Conservation (phyloP, 768 basidiomycete species). For the Amylocystis lapponica region DNA sequence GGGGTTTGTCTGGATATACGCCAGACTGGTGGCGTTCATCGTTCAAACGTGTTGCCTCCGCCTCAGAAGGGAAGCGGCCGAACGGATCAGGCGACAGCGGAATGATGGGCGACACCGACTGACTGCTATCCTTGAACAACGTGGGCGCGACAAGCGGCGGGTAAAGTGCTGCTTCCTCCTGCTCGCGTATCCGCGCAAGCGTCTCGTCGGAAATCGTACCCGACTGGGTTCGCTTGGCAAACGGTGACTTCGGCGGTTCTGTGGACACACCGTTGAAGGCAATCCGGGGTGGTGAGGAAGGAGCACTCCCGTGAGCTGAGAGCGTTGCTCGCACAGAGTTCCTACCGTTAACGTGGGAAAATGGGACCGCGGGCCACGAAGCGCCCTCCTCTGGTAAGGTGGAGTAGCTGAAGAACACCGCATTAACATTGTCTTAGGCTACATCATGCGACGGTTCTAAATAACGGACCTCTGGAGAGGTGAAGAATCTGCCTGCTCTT, state of each 20-base stretch:
- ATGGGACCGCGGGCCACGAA: slow-evolving; percentile 42
- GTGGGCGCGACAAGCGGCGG: slow-evolving; percentile 31
- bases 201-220: slow-evolving; percentile 39
- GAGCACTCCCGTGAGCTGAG: slow-evolving; percentile 26
- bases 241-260: slow-evolving; percentile 43
- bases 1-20: background rate
- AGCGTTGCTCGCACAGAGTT: background rate
- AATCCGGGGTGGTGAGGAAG: slow-evolving; percentile 52
- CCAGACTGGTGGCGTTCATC: slow-evolving; percentile 11
- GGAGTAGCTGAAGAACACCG: slow-evolving; percentile 8
- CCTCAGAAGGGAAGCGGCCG: slow-evolving; percentile 56
- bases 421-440: too few species aligned
- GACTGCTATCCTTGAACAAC: slow-evolving; percentile 11
- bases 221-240: slow-evolving; percentile 23
- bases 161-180: slow-evolving; percentile 46
- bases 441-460: slow-evolving; percentile 5
- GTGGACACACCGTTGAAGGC: slow-evolving; percentile 68
- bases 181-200: slow-evolving; percentile 36
- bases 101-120: slow-evolving; percentile 53
- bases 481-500: too few species aligned
- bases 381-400: slow-evolving; percentile 8
- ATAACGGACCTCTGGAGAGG: slow-evolving; percentile 7
- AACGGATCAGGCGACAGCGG: slow-evolving; percentile 86
- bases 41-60: slow-evolving; percentile 4
- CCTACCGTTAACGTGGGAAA: slow-evolving; percentile 27